Base-by-base conservation (phyloP, 495 filamentous ascomycete genomes). In the Podospora tetraspora region DNA sequence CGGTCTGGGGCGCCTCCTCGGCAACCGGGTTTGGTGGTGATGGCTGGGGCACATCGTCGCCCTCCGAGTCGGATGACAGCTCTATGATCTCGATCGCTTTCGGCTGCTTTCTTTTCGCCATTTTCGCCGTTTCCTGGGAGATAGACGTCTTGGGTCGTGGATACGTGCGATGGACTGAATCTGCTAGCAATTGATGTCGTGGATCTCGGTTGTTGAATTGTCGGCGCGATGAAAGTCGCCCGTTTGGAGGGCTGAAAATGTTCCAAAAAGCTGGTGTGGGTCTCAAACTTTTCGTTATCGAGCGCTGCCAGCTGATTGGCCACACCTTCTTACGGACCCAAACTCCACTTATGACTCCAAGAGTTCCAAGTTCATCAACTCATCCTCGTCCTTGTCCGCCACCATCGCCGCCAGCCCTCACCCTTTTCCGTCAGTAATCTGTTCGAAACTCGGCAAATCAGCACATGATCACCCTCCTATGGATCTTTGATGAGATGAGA, bases 1-100 rank as follows among this genome's bases (percentile, higher is more conserved):
- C 30, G 19, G 5, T 27, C 9, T 30, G 27, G 9, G 4, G 13
- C 19, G 52, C 16, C 43, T 63, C 64, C 25, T 57, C 62, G 22
- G 32, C 10, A 10, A 60, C 19, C 22, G 8, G 29, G 12, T 6
- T 29, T 56, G n/a, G 13, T 56, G 24, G 29, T 23, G 16, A 32
- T 12, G 27, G 52, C 57, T 9, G 66, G 23, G 24, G 27, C 67
- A 34, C 43, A 52, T n/a, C 43, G 16, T 69, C 68, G n/a, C 64
- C 65, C 60, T 74, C 72, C 3, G 70, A 71, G 63, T 71, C 72
- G 3, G 72, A 76, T 23, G 69, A 71, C 11, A 74, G 57, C 32
- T 76, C 72, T 13, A 74, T 71, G 23, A 74, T 58, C 43, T 70
- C 70, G 57, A 61, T 30, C 25, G 56, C 6, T 59, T 72, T 71